Conservation (phyloP, 441 rosid genomes). For the Eutrema salsugineum region DNA sequence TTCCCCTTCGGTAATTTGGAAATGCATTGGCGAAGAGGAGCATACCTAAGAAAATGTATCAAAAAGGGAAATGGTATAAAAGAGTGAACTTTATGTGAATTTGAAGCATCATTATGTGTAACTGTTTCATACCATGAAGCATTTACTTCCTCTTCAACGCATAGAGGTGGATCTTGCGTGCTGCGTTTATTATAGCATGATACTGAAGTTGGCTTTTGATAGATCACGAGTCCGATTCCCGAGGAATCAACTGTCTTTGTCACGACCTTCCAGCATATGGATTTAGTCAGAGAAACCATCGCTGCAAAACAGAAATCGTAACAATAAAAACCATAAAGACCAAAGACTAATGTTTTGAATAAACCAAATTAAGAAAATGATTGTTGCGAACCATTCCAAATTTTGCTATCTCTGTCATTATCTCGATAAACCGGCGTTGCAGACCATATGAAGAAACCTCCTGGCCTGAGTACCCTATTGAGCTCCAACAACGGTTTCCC, state of each 20-base stretch:
- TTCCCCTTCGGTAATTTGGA: constrained; percentile 55
- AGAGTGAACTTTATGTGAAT: not conserved
- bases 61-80: not conserved
- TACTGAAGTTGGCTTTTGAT: constrained; percentile 67
- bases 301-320: constrained; percentile 44
- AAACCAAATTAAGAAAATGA: constrained; percentile 4
- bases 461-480: constrained; percentile 88
- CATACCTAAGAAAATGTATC: constrained; percentile 46
- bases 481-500: constrained; percentile 91
- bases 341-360: not conserved
- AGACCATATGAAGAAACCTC: constrained; percentile 92
- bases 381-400: constrained; percentile 56
- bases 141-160: constrained; percentile 42
- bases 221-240: constrained; percentile 77
- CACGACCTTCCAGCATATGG: constrained; percentile 83
- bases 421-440: constrained; percentile 88
- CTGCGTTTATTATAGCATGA: constrained; percentile 61
- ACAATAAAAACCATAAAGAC: not conserved
- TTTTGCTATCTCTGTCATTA: constrained; percentile 51
- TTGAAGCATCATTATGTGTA: not conserved
- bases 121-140: constrained; percentile 56
- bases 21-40: constrained; percentile 59
- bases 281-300: constrained; percentile 60
- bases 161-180: constrained; percentile 55
- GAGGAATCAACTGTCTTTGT: constrained; percentile 54